A percentile compares a stretch with the other conserved stretches of the same genome.
Conservation (phyloP, 2,329 filamentous ascomycete genomes). For the Colletotrichum noveboracense region DNA sequence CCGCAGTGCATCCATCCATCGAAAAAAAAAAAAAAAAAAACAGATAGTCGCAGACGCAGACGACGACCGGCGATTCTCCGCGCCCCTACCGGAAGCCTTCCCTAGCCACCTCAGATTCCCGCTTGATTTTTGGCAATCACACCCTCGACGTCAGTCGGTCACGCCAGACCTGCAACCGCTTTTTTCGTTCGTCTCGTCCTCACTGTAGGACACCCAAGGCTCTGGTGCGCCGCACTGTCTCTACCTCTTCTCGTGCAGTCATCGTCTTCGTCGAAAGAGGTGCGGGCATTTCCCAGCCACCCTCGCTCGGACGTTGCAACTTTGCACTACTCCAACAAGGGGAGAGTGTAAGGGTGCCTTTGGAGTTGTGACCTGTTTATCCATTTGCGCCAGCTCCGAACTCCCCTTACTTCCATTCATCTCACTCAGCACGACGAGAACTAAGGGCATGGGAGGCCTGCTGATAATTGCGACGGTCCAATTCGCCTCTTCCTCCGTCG, state of each 20-base stretch:
- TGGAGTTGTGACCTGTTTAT: not conserved
- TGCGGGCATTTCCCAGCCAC: slow-evolving; percentile 14
- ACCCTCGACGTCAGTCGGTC: slow-evolving; percentile 1
- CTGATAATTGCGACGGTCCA: not conserved
- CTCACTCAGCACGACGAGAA: not conserved
- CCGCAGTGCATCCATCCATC: not conserved
- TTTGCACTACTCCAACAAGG: slow-evolving; percentile 3
- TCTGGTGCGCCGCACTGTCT: not conserved
- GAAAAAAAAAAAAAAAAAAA: not conserved
- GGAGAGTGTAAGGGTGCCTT: not conserved
- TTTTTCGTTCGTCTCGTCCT: not conserved
- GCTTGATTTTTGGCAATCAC: slow-evolving; percentile 1
- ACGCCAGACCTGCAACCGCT: not conserved
- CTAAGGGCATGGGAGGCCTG: not conserved
- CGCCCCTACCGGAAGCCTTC: slow-evolving; percentile 1
- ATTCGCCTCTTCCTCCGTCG: not conserved
- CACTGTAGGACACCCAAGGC: not conserved
- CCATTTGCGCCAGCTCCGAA: not conserved
- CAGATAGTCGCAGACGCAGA: not conserved
- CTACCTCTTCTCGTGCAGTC: slow-evolving; percentile 1
- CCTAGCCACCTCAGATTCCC: not conserved
- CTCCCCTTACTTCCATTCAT: not conserved
- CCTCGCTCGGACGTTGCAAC: slow-evolving; percentile 3
- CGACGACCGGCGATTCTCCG: not conserved
- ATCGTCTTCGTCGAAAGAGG: not conserved